phyloP scores from a whole-genome alignment of 257 asterid species.

The Parsonsia alboflavescens region DNA sequence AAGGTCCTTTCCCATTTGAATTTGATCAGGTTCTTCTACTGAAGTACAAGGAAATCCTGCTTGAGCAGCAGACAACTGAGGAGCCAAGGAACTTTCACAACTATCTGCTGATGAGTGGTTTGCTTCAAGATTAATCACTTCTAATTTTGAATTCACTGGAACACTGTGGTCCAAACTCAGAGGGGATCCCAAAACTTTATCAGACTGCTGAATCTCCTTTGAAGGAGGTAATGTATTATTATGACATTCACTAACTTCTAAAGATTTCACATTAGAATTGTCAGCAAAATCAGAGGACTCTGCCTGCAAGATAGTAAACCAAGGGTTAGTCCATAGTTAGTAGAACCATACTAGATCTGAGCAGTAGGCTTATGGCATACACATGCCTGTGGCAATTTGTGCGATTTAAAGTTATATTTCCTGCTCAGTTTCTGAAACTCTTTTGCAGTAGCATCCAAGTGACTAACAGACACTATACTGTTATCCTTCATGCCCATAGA shows the following conservation, averaged over 20 bases:
- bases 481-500: background rate
- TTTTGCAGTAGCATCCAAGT: background rate
- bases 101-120: background rate
- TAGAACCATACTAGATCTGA: background rate
- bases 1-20: conserved; percentile 10
- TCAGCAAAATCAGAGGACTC: conserved; percentile 16
- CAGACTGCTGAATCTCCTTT: conserved; percentile 11
- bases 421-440: conserved; percentile 6
- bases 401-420: conserved; percentile 11
- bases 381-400: conserved; percentile 19
- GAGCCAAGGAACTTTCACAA: background rate
- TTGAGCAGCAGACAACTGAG: background rate
- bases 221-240: background rate
- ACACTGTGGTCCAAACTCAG: background rate
- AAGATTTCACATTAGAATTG: background rate
- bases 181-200: background rate
- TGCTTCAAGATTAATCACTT: background rate
- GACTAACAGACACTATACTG: background rate
- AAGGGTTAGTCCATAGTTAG: background rate
- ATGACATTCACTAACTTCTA: background rate
- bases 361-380: conserved; percentile 2
- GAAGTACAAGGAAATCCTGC: conserved; percentile 1
- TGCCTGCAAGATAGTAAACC: conserved; percentile 7
- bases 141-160: background rate
- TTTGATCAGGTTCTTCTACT: background rate